Conservation (phyloP, 495 filamentous ascomycete genomes). For the Evernia prunastri region DNA sequence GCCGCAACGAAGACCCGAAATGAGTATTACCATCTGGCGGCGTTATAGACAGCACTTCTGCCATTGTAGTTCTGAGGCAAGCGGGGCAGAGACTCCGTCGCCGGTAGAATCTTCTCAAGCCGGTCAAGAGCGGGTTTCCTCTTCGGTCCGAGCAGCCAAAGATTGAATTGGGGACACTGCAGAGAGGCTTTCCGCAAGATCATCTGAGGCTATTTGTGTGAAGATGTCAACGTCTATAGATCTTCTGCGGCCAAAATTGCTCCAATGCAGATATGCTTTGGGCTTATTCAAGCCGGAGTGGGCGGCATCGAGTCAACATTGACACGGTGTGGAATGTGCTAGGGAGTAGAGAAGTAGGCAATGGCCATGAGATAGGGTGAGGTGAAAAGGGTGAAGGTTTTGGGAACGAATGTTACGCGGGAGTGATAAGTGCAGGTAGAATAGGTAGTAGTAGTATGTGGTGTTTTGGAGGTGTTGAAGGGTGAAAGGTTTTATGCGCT, state of each 20-base stretch:
- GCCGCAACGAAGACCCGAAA: slow-evolving; percentile 39
- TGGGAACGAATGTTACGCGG: not conserved
- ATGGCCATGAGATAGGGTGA: not conserved
- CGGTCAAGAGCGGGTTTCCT: slow-evolving; percentile 11
- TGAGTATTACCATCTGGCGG: slow-evolving; percentile 35
- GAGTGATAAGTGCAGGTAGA: not conserved
- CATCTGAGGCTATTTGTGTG: slow-evolving; percentile 18
- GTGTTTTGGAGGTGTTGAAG: no score
- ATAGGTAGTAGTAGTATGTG: not conserved
- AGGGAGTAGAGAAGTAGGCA: not conserved
- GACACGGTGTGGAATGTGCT: not conserved
- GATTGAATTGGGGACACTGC: slow-evolving; percentile 13
- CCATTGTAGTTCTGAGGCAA: slow-evolving; percentile 32
- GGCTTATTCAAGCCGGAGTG: not conserved
- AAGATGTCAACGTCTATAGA: not conserved
- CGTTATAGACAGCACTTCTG: slow-evolving; percentile 38
- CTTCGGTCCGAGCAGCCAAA: slow-evolving; percentile 16
- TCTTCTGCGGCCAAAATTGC: not conserved
- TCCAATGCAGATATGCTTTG: not conserved
- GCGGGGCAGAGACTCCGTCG: not conserved
- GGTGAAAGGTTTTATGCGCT: no score
- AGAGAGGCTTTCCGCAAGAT: slow-evolving; percentile 11
- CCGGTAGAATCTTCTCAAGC: not conserved
- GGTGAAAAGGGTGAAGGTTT: not conserved
- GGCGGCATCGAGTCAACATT: not conserved